Base-by-base conservation (phyloP, 2,329 filamentous ascomycete species). In the Pezicula neosporulosa region DNA sequence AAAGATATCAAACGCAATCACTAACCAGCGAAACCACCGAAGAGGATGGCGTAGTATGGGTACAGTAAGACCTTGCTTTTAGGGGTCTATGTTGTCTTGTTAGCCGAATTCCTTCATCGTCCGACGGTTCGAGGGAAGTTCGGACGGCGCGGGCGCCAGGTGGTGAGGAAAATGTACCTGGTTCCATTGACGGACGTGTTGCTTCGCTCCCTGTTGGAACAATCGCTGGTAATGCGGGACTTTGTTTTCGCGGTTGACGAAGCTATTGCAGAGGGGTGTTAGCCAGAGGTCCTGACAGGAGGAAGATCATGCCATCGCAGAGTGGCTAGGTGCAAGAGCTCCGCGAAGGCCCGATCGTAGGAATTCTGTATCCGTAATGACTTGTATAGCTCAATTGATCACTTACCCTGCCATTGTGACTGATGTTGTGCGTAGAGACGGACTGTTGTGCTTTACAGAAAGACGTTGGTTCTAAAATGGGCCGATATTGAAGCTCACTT, bases 141-240 rank as follows among this genome's bases (percentile, higher is more conserved):
- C 30, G 18, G 24, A n/a, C 24, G 3, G 19, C 18, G 19, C 33
- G 6, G 18, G 15, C 9, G 19, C 19, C 35, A 33, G 21, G 16
- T 9, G 16, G 30, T 6, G 12, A 51, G 48, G 24, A 28, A 51
- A 39, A 78, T 86, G 70, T 80, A 92, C 88, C 73, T 91, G 90
- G 72, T 81, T 77, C 88, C 89, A 92, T 69, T 89, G 72, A 65
- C 89, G 83, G 61, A 83, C 76, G 70, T 85, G 81, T 57, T 76
- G 72, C 65, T 81, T 82, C 72, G 87, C 87, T 63, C 89, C 85
- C 60, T 79, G 75, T 76, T 91, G 88, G 77, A 89, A 90, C 63
- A 82, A 73, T 66, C 81, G 78, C 80, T 93, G 89, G 75, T 87
- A 80, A 68, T 87, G 65, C 51, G 87, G 86, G 65, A 92, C 88